These are phyloP conservation scores for Sporothrix curviconia DNA, from an alignment of 2,329 filamentous ascomycete genomes.

Conservation along the genomic window DNA sequence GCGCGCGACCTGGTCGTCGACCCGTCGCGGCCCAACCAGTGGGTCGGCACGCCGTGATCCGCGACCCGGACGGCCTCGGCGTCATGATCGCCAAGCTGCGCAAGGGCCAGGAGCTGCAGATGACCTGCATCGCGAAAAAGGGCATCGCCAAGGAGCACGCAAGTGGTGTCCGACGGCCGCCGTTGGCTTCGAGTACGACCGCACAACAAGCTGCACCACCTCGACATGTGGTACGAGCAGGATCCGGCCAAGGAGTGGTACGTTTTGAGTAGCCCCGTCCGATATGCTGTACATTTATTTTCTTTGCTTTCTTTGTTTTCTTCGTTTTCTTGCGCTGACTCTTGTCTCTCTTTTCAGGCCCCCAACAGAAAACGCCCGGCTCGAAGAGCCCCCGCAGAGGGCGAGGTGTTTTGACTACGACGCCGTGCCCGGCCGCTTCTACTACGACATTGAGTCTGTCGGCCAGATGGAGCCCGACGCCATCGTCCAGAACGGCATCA, in stretches of 20 bases:
- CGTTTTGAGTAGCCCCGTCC: conserved; percentile 27
- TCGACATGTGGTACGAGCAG: conserved; percentile 92
- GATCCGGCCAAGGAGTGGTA: conserved; percentile 80
- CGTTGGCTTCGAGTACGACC: conserved; percentile 96
- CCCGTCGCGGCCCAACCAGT: conserved; percentile 62
- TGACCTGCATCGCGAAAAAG: conserved; percentile 94
- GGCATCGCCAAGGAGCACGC: conserved; percentile 98
- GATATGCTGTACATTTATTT: background rate
- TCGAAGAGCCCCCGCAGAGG: conserved; percentile 73
- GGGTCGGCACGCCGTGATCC: conserved; percentile 73
- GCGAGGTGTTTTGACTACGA: conserved; percentile 88
- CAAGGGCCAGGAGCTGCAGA: conserved; percentile 79
- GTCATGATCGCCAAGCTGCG: conserved; percentile 85
- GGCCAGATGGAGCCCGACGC: conserved; percentile 84
- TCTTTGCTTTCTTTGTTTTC: background rate
- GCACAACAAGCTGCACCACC: conserved; percentile 87
- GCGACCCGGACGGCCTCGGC: conserved; percentile 73
- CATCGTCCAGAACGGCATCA: conserved; percentile 83
- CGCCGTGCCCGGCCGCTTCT: conserved; percentile 77
- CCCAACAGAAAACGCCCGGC: conserved; percentile 69
- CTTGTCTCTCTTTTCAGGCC: conserved; percentile 49
- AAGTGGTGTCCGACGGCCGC: conserved; percentile 90
- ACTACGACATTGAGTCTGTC: conserved; percentile 85
- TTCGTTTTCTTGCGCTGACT: background rate
- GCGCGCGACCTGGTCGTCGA: conserved; percentile 78